Conservation (phyloP, 2,329 filamentous ascomycete genomes). For the Epichloe gansuensis region DNA sequence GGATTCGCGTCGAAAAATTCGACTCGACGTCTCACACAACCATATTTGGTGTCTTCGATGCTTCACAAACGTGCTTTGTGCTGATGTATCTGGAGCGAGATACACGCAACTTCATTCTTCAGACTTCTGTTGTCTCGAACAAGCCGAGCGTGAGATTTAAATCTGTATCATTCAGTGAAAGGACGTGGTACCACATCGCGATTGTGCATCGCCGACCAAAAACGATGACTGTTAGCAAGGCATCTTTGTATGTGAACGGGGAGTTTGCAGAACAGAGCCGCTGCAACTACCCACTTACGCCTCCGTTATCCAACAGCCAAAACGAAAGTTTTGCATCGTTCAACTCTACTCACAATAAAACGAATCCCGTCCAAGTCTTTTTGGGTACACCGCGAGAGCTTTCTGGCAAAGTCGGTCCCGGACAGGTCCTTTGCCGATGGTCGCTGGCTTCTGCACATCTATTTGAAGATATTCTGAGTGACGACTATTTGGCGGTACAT, state of each 20-base stretch:
- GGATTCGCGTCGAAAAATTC: slow-evolving; percentile 80
- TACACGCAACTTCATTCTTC: slow-evolving; percentile 84
- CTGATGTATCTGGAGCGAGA: slow-evolving; percentile 90
- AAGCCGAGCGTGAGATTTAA: slow-evolving; percentile 91
- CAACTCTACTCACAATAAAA: slow-evolving; percentile 41
- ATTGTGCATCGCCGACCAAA: slow-evolving; percentile 73
- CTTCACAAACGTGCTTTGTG: slow-evolving; percentile 83
- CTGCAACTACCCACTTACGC: slow-evolving; percentile 71
- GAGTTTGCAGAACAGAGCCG: slow-evolving; percentile 89
- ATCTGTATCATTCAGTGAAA: slow-evolving; percentile 59
- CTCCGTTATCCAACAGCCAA: slow-evolving; percentile 48
- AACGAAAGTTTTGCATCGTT: slow-evolving; percentile 61
- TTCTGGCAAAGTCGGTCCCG: slow-evolving; percentile 60
- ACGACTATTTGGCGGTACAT: slow-evolving; percentile 85
- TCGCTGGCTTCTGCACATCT: slow-evolving; percentile 83
- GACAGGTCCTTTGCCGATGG: slow-evolving; percentile 66
- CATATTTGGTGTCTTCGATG: slow-evolving; percentile 88
- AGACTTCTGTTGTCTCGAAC: slow-evolving; percentile 79
- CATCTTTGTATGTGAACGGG: slow-evolving; percentile 81
- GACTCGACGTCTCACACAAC: slow-evolving; percentile 82
- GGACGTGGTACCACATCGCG: slow-evolving; percentile 85
- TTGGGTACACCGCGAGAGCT: slow-evolving; percentile 85
- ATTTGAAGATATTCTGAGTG: slow-evolving; percentile 75
- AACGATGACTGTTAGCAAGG: slow-evolving; percentile 63
- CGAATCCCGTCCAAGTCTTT: slow-evolving; percentile 74